These are phyloP conservation scores for Apostasia ramifera DNA, from an alignment of 106 monocot genomes.

Conservation along the genomic window DNA sequence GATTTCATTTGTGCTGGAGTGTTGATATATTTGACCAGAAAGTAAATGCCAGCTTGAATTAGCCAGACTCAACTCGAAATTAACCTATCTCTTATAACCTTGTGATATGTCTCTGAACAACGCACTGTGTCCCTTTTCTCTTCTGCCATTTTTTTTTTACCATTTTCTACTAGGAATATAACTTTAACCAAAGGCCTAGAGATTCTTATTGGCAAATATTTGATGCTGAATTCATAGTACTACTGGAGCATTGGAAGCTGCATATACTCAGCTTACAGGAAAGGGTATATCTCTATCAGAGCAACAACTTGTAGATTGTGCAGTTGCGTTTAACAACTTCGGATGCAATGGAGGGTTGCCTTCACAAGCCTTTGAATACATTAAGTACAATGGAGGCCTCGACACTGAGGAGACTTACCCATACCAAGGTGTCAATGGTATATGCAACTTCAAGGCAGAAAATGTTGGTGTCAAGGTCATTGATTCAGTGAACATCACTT, in stretches of 20 bases:
- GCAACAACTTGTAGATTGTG: conserved; percentile 84
- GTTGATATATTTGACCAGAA: too few relatives aligned
- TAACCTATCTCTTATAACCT: too few relatives aligned
- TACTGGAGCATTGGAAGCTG: conserved; percentile 74
- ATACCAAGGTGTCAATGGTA: conserved; percentile 54
- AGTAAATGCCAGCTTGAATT: too few relatives aligned
- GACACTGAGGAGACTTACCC: conserved; percentile 82
- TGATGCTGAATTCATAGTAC: conserved; percentile 30
- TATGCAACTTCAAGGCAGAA: conserved; percentile 40
- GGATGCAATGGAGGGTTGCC: conserved; percentile 84
- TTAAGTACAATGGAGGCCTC: conserved; percentile 77
- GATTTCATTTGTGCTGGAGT: too few relatives aligned
- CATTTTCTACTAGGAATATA: too few relatives aligned
- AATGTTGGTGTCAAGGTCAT: conserved; percentile 59
- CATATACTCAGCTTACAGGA: conserved; percentile 62
- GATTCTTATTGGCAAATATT: too few relatives aligned
- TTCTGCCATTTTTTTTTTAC: too few relatives aligned
- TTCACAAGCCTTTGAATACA: conserved; percentile 77
- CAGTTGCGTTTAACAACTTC: conserved; percentile 55
- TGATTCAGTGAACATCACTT: conserved; percentile 58
- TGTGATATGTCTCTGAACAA: too few relatives aligned
- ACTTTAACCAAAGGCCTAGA: too few relatives aligned
- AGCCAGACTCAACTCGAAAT: too few relatives aligned
- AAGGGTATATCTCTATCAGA: conserved; percentile 67
- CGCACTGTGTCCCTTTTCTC: too few relatives aligned